Evolutionary conservation across 306 rosid genomes (phyloP).

Genomic region (Casuarina cunninghamiana): DNA sequence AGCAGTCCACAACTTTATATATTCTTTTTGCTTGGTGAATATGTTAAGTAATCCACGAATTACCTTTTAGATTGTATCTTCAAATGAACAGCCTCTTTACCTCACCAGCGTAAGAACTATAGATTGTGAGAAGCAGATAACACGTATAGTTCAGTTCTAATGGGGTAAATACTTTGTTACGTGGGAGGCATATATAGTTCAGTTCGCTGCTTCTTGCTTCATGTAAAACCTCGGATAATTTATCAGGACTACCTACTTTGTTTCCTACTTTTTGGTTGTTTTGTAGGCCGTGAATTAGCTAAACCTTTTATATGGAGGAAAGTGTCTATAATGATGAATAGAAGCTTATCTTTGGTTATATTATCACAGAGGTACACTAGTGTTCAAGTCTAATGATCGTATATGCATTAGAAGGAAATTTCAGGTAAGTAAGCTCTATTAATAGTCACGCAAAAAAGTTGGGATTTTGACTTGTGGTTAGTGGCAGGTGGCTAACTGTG

Average conservation of each 20-base stretch:
- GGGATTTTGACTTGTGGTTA: background rate
- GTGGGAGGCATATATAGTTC: background rate
- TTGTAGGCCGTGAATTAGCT: background rate
- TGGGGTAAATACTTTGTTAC: background rate
- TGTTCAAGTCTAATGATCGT: background rate
- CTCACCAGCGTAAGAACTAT: background rate
- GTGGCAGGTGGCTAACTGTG: background rate
- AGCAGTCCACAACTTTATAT: background rate
- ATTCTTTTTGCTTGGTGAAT: background rate
- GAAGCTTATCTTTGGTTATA: background rate
- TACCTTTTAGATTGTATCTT: background rate
- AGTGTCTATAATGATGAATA: background rate
- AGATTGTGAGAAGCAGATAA: background rate
- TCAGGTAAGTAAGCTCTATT: background rate
- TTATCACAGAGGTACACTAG: background rate
- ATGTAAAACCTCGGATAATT: background rate
- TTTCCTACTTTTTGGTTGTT: slow-evolving; percentile 1
- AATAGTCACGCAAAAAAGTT: background rate
- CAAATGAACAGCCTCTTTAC: background rate
- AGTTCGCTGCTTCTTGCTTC: background rate
- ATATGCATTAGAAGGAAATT: background rate
- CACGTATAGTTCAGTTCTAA: background rate
- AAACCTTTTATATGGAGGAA: background rate
- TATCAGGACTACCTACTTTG: background rate
- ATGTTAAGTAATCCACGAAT: background rate